These are phyloP conservation scores for Erodium maritimum DNA, from an alignment of 345 rosid species.

Conservation along the genomic window DNA sequence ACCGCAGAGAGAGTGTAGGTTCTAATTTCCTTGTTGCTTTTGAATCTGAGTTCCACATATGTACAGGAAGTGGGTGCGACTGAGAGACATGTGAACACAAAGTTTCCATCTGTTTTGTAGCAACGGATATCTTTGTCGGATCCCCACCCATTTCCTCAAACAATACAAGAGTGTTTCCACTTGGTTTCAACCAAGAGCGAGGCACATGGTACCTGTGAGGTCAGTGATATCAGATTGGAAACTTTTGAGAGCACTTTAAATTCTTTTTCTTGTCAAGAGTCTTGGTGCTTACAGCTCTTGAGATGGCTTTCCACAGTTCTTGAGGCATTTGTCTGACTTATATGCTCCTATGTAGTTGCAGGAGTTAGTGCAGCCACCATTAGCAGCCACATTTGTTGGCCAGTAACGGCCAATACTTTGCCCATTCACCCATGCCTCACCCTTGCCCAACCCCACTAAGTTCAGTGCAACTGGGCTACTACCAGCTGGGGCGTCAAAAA, in stretches of 20 bases:
- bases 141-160: slow-evolving; percentile 87
- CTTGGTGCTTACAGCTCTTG: slow-evolving; percentile 58
- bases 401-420: slow-evolving; percentile 93
- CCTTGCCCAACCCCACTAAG: slow-evolving; percentile 86
- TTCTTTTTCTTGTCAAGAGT: not conserved
- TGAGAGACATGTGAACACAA: slow-evolving; percentile 57
- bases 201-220: slow-evolving; percentile 73
- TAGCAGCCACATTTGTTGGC: slow-evolving; percentile 50
- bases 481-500: slow-evolving; percentile 58
- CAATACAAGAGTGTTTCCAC: slow-evolving; percentile 64
- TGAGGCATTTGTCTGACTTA: slow-evolving; percentile 58
- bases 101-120: slow-evolving; percentile 35
- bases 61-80: slow-evolving; percentile 64
- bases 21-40: slow-evolving; percentile 22
- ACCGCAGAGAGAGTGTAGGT: slow-evolving; percentile 40
- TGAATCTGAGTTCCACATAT: slow-evolving; percentile 51
- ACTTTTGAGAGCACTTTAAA: not conserved
- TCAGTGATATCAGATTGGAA: slow-evolving; percentile 7
- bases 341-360: slow-evolving; percentile 76
- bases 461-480: slow-evolving; percentile 65
- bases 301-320: slow-evolving; percentile 80
- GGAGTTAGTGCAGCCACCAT: slow-evolving; percentile 46
- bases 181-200: slow-evolving; percentile 72
- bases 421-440: slow-evolving; percentile 95
- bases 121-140: slow-evolving; percentile 57